These are phyloP conservation scores for Beverwykella pulmonaria DNA, from an alignment of 495 filamentous ascomycete genomes.

Conservation along the genomic window DNA sequence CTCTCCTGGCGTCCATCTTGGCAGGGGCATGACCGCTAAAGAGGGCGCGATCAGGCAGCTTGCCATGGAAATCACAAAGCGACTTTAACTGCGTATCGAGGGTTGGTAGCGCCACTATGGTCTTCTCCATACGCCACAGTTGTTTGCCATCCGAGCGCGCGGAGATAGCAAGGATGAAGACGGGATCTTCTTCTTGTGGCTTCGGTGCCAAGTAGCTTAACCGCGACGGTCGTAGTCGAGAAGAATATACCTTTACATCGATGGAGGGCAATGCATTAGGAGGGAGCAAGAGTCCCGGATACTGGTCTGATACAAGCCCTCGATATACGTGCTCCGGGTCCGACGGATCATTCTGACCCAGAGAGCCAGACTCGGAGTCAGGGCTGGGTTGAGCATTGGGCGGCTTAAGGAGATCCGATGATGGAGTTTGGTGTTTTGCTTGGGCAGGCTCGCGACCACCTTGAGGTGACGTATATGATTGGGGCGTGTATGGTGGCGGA, in stretches of 20 bases:
- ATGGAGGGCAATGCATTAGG: conserved; percentile 89
- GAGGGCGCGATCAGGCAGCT: conserved; percentile 78
- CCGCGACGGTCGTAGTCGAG: conserved; percentile 86
- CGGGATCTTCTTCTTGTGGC: conserved; percentile 78
- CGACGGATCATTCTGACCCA: conserved; percentile 46
- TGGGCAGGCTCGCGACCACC: conserved; percentile 39
- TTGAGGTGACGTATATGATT: conserved; percentile 57
- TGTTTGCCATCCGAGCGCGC: conserved; percentile 76
- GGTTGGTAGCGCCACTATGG: conserved; percentile 75
- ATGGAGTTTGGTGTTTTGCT: conserved; percentile 24
- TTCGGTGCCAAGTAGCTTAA: conserved; percentile 75
- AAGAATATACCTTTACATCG: conserved; percentile 84
- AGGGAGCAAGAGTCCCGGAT: conserved; percentile 79
- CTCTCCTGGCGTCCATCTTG: conserved; percentile 84
- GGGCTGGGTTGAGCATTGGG: conserved; percentile 42
- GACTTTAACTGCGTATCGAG: conserved; percentile 80
- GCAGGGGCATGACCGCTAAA: conserved; percentile 94
- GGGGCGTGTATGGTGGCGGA: conserved; percentile 62
- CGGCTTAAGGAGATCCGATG: conserved; percentile 34
- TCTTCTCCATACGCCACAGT: conserved; percentile 92
- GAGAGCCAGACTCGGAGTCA: conserved; percentile 44
- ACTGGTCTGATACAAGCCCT: conserved; percentile 78
- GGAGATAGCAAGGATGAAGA: conserved; percentile 87
- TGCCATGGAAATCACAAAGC: conserved; percentile 64
- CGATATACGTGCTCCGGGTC: conserved; percentile 55